Conservation (phyloP, 1,284 basidiomycete species). For the Boletellus sp. region DNA sequence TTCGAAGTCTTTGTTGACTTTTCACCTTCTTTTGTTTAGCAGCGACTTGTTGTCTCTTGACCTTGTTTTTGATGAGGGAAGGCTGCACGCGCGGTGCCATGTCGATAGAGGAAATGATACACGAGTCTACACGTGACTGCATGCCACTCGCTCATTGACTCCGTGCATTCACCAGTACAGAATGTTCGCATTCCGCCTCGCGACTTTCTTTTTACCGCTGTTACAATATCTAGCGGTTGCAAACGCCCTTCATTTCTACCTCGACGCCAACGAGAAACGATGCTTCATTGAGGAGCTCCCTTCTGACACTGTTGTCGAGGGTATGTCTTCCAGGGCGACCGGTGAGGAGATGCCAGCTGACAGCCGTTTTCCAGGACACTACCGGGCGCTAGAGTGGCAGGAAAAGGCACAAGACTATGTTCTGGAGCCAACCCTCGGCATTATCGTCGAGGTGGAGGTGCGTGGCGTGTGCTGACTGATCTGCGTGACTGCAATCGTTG, state of each 20-base stretch:
- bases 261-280: conserved; percentile 86
- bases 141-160: background rate
- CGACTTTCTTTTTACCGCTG: conserved; percentile 16
- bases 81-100: conserved; percentile 62
- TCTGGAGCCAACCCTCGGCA: conserved; percentile 77
- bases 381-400: conserved; percentile 89
- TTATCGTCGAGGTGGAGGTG: conserved; percentile 89
- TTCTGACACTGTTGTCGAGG: conserved; percentile 95
- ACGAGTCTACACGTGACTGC: conserved; percentile 22
- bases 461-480: conserved; percentile 15
- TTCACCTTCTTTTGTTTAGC: conserved; percentile 79
- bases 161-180: conserved; percentile 6
- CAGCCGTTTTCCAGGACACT: conserved; percentile 65
- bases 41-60: conserved; percentile 76
- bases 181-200: conserved; percentile 26
- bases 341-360: conserved; percentile 6
- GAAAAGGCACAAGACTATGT: conserved; percentile 69
- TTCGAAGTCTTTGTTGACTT: conserved; percentile 77
- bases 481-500: conserved; percentile 1
- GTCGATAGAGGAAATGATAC: conserved; percentile 1
- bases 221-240: conserved; percentile 20
- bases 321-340: conserved; percentile 40
- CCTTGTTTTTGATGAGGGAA: conserved; percentile 77
- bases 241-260: conserved; percentile 77
- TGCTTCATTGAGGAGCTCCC: conserved; percentile 98